Conservation (phyloP, 1,284 basidiomycete species). For the Cutaneotrichosporon arboriforme region DNA sequence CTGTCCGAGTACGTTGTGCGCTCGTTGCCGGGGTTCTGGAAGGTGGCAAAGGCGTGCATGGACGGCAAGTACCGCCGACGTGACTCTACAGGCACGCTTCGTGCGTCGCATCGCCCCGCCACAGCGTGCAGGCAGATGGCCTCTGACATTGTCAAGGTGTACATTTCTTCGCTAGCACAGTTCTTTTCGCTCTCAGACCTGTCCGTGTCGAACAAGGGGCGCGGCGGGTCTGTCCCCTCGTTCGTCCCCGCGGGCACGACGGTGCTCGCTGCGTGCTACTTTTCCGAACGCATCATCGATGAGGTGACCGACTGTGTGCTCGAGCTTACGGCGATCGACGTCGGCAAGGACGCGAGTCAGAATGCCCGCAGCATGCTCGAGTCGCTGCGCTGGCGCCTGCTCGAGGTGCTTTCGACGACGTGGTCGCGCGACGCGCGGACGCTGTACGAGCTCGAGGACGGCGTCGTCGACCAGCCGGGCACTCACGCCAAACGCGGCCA, state of each 20-base stretch:
- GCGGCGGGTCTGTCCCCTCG: slow-evolving; percentile 48
- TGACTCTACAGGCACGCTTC: slow-evolving; percentile 27
- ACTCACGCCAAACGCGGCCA: slow-evolving; percentile 44
- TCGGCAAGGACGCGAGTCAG: slow-evolving; percentile 65
- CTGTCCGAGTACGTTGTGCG: slow-evolving; percentile 52
- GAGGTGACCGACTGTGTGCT: slow-evolving; percentile 81
- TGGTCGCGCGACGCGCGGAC: slow-evolving; percentile 84
- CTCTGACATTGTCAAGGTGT: slow-evolving; percentile 79
- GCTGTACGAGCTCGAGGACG: slow-evolving; percentile 81
- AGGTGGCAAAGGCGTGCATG: slow-evolving; percentile 81
- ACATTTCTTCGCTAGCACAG: slow-evolving; percentile 76
- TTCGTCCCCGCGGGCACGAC: slow-evolving; percentile 72
- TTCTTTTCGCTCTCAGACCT: slow-evolving; percentile 85
- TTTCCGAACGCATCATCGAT: slow-evolving; percentile 68
- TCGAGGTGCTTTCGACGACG: slow-evolving; percentile 67
- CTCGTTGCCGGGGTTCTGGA: slow-evolving; percentile 87
- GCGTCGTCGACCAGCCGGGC: slow-evolving; percentile 54
- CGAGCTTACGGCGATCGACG: slow-evolving; percentile 74
- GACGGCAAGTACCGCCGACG: slow-evolving; percentile 80
- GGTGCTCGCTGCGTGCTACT: slow-evolving; percentile 75
- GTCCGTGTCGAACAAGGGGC: slow-evolving; percentile 11
- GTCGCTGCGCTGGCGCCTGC: slow-evolving; percentile 80
- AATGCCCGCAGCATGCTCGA: slow-evolving; percentile 70
- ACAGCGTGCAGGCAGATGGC: slow-evolving; percentile 86
- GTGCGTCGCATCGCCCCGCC: slow-evolving; percentile 57